Evolutionary conservation across 2,329 filamentous ascomycete genomes (phyloP).

Genomic region (Tolypocladium guangdongense): DNA sequence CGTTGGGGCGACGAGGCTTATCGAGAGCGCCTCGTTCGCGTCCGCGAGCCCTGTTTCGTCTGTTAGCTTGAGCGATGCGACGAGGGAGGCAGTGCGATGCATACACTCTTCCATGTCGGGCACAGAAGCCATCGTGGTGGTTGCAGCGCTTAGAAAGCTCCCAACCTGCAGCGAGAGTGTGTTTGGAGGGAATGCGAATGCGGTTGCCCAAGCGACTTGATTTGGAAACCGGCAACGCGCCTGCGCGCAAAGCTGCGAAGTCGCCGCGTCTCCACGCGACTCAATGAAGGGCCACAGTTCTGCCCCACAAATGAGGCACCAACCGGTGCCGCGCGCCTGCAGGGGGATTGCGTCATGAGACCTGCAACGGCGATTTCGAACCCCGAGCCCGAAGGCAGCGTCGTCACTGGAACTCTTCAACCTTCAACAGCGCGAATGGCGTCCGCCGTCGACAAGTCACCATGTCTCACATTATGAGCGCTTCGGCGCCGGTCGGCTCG

Average conservation of each 20-base stretch:
- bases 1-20: constrained; percentile 46
- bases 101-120: constrained; percentile 23
- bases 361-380: not conserved
- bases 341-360: constrained; percentile 6
- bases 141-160: not conserved
- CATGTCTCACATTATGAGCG: constrained; percentile 40
- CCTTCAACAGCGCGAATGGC: constrained; percentile 13
- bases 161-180: not conserved
- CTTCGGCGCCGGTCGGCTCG: constrained; percentile 61
- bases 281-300: constrained; percentile 11
- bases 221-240: constrained; percentile 2
- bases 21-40: constrained; percentile 50
- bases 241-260: not conserved
- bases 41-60: constrained; percentile 41
- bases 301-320: constrained; percentile 10
- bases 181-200: not conserved
- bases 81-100: constrained; percentile 3
- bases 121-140: constrained; percentile 17
- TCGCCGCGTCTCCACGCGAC: constrained; percentile 10
- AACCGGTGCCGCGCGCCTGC: not conserved
- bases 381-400: not conserved
- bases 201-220: not conserved
- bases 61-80: not conserved
- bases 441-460: constrained; percentile 18
- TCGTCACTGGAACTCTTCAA: not conserved